These are phyloP conservation scores for Ogataea ramenticola DNA, from an alignment of 805 yeast genomes.

Conservation along the genomic window DNA sequence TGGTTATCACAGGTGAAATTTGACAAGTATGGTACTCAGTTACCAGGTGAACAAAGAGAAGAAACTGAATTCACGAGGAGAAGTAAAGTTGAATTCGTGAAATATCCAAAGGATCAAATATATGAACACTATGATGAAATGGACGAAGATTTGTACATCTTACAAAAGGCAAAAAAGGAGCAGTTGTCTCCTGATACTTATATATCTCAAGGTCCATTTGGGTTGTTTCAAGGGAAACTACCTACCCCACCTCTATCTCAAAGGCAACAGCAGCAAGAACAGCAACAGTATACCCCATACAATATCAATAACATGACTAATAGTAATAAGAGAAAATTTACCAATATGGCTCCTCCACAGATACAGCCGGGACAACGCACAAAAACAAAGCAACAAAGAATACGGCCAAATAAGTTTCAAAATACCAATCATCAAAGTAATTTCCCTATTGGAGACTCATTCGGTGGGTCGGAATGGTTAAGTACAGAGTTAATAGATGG, in stretches of 20 bases:
- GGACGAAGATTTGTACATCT: conserved; percentile 56
- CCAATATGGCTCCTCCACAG: background rate
- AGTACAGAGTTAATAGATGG: conserved; percentile 66
- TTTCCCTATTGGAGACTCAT: background rate
- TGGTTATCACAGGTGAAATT: conserved; percentile 62
- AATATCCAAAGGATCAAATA: conserved; percentile 49
- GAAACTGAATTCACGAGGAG: conserved; percentile 55
- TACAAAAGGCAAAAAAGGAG: conserved; percentile 38
- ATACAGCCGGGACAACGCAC: background rate
- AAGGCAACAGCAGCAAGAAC: background rate
- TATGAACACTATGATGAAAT: conserved; percentile 77
- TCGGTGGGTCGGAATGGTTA: conserved; percentile 54
- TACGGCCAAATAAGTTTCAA: background rate
- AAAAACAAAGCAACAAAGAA: background rate
- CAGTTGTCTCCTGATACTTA: conserved; percentile 1
- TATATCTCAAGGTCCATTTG: conserved; percentile 68
- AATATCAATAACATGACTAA: background rate
- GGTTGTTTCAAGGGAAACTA: conserved; percentile 47
- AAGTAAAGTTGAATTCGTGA: conserved; percentile 66
- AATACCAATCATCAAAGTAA: background rate
- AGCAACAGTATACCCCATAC: background rate
- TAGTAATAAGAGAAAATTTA: background rate
- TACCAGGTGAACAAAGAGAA: conserved; percentile 24
- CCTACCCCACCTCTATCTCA: conserved; percentile 4
- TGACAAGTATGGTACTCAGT: conserved; percentile 37